phyloP scores from a whole-genome alignment of 2,329 filamentous ascomycete genomes.

The Daldinia sp. region DNA sequence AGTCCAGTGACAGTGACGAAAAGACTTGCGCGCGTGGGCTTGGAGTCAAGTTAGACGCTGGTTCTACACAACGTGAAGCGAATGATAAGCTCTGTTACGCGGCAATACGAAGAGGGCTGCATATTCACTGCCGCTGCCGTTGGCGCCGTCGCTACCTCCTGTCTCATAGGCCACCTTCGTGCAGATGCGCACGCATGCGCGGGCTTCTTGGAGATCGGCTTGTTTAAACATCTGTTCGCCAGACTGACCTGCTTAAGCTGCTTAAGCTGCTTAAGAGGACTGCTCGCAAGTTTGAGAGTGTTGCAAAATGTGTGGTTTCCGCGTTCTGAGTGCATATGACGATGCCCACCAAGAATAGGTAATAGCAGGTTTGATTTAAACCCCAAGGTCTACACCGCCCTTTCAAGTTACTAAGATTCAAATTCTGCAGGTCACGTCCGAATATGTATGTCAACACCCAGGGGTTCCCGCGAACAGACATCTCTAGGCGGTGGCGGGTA shows the following conservation, averaged over 20 bases:
- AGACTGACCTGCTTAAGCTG: not conserved
- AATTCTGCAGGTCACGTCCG: slow-evolving; percentile 24
- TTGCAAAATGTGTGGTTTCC: not conserved
- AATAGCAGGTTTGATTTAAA: slow-evolving; percentile 9
- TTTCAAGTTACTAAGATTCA: slow-evolving; percentile 7
- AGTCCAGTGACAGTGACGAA: slow-evolving; percentile 24
- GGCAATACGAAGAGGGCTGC: slow-evolving; percentile 17
- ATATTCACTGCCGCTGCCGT: not conserved
- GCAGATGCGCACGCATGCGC: slow-evolving; percentile 23
- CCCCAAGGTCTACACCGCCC: slow-evolving; percentile 23
- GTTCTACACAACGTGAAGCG: slow-evolving; percentile 13
- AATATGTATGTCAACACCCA: slow-evolving; percentile 25
- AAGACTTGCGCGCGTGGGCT: slow-evolving; percentile 14
- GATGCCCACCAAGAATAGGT: not conserved
- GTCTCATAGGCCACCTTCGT: slow-evolving; percentile 17
- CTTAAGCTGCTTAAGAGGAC: not conserved
- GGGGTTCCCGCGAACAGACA: slow-evolving; percentile 30
- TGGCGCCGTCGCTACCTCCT: slow-evolving; percentile 6
- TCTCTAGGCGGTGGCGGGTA: slow-evolving; percentile 32
- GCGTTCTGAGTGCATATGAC: not conserved
- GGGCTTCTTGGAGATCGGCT: slow-evolving; percentile 16
- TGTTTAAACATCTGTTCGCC: slow-evolving; percentile 24
- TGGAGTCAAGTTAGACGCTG: slow-evolving; percentile 7
- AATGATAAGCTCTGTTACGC: slow-evolving; percentile 14
- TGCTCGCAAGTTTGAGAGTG: not conserved